Evolutionary conservation across 805 yeast genomes (phyloP), one percentile per base, ranked within the genome.

Genomic region (Tetrapisispora iriomotensis): DNA sequence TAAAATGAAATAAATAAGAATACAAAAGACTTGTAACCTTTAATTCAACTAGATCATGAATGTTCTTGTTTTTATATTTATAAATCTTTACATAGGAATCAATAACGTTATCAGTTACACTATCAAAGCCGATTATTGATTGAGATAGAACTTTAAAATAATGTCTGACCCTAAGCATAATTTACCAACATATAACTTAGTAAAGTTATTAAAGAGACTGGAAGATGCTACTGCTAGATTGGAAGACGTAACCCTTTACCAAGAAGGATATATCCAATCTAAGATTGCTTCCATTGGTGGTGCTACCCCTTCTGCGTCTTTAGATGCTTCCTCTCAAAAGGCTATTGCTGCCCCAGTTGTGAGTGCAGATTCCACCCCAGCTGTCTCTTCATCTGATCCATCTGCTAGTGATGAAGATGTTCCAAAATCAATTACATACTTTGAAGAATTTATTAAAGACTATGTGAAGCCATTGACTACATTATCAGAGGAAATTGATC

Each of bases 211-310:
- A 62, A 80, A 80, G 61, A 72, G 94, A 48, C 74, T 87, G 51
- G 96, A 87, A 61, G 90, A 94, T 13, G 96, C 96, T 26, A 85
- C 96, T 8, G 80, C 95, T 6, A 77, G 96, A 36, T 74, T 87
- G 49, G 96, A 87, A 55, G 96, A 87, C 59, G 77, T 87, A 34
- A 84, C 94, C 23, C 71, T 82, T 38, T 79, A 72, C 58, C 94
- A 85, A 56, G 84, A 79, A 50, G 76, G 74, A 28, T 68, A 73
- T 35, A 53, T 66, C 38, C 65, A 63, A 41, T 37, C 60, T 4
- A 60, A 59, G 33, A 43, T 60, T n/a, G 48, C 48, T n/a, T 49
- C 44, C 20, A 4, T 33, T 14, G 14, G 23, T 6, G 22, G 14
- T 8, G 23, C 24, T 19, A 15, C 17, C 3, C 4, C 4, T 4